Conservation (phyloP, 2,329 filamentous ascomycete genomes). For the Colletotrichum simmondsii region DNA sequence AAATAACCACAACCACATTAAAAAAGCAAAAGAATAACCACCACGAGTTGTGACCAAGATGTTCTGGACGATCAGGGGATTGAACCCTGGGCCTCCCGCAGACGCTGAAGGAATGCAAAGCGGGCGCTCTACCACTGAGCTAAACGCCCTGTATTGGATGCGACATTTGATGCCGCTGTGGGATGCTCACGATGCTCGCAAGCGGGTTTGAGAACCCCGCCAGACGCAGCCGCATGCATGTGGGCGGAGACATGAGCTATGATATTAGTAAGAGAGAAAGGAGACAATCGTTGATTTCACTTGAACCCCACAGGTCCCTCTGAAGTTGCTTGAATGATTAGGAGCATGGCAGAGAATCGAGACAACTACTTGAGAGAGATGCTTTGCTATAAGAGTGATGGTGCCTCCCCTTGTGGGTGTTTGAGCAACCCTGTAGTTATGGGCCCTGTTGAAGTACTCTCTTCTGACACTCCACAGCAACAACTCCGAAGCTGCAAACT, state of each 20-base stretch:
- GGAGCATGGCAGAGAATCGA: no score
- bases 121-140: conserved; percentile 31
- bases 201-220: background rate
- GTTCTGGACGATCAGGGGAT: conserved; percentile 26
- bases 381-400: no score
- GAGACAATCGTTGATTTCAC: no score
- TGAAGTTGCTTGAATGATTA: no score
- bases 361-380: no score
- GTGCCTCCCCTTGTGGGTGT: no score
- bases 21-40: background rate
- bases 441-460: no score
- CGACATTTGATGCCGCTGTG: background rate
- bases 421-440: no score
- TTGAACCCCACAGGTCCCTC: no score
- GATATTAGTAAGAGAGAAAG: no score
- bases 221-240: background rate
- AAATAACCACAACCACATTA: background rate
- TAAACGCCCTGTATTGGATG: background rate
- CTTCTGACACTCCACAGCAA: no score
- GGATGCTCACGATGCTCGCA: background rate
- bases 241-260: background rate
- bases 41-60: background rate
- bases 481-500: no score
- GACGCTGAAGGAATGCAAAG: conserved; percentile 17
- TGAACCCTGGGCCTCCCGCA: conserved; percentile 33